Evolutionary conservation across 768 basidiomycete species (phyloP), one percentile per base, ranked within the genome.

Genomic region (Kwoniella bestiolae): DNA sequence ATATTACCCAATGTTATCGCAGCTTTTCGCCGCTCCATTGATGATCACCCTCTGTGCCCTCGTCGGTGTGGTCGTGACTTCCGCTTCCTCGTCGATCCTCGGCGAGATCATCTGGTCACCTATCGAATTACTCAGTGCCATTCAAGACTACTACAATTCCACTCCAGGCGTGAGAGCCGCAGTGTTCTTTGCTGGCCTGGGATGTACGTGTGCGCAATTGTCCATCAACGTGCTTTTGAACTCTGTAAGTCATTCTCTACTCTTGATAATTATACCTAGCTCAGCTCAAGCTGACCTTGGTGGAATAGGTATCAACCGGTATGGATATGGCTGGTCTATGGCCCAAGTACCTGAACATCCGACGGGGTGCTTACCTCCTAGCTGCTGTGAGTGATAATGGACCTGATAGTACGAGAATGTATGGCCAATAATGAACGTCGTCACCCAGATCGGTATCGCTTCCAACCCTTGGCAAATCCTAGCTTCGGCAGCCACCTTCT

Each of bases 31-130:
- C 28, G 75, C 74, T 1, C 65, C 65, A 0, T 49, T 76, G 18
- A 74, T 56, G 53, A 68, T 63, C 18, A 60, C 64, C 21, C 35
- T 67, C 11, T 47, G 44, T 35, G 51, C 60, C 50, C 53, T 78
- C 35, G 70, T 77, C 51, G 68, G 72, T 14, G 65, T 79, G 26
- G 60, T 76, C 28, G 70, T 73, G 44, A 72, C 71, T 12, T 66
- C 64, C 3, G 63, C 63, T 5, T 52, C 64, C 0, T 61, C 57
- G 5, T 38, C 51, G 29, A 64, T 72, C 41, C 45, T 69, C 5
- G 67, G 67, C n/a, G 63, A 61, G 34, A 26, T 66, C 38, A 52
- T 65, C n/a, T 66, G 64, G 64, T 61, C 57, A 28, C 68, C 68
- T 6, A 65, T 69, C 55, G 21, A 9, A 11, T 50, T 66, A 12